These are phyloP conservation scores for Coniochaeta ligniaria DNA, from an alignment of 2,329 filamentous ascomycete species.

Conservation along the genomic window DNA sequence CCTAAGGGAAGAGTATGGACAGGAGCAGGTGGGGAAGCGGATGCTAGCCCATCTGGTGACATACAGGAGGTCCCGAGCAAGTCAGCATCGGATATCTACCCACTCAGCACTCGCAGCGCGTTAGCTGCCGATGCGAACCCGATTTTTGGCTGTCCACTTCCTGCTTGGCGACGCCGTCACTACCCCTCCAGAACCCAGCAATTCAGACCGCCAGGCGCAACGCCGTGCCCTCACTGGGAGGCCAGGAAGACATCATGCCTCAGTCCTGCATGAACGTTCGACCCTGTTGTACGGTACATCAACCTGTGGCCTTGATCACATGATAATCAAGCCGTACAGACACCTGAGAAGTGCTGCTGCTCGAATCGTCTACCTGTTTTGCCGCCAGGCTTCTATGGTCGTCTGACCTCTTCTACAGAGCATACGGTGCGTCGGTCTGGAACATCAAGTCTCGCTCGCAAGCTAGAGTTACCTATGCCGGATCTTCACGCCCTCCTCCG, in stretches of 20 bases:
- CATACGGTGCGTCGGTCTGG: neutral
- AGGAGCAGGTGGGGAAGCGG: neutral
- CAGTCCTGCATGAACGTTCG: neutral
- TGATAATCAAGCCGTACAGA: neutral
- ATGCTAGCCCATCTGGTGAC: neutral
- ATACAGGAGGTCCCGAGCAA: neutral
- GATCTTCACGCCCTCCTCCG: neutral
- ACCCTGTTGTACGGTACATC: neutral
- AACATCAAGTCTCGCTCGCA: neutral
- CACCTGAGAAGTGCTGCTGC: neutral
- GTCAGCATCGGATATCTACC: neutral
- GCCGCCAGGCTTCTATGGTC: neutral
- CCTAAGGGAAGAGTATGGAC: neutral
- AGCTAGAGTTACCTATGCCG: neutral
- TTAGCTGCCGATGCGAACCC: neutral
- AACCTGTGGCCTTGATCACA: neutral
- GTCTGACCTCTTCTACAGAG: neutral
- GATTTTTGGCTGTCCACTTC: neutral
- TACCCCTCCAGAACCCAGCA: neutral
- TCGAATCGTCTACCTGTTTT: neutral
- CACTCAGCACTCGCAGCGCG: neutral
- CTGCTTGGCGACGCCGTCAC: neutral
- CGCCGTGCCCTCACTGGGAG: neutral
- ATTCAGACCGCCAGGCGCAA: neutral
- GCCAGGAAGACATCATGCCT: neutral